Conservation (phyloP, 306 rosid genomes). For the Cucumis hystrix region DNA sequence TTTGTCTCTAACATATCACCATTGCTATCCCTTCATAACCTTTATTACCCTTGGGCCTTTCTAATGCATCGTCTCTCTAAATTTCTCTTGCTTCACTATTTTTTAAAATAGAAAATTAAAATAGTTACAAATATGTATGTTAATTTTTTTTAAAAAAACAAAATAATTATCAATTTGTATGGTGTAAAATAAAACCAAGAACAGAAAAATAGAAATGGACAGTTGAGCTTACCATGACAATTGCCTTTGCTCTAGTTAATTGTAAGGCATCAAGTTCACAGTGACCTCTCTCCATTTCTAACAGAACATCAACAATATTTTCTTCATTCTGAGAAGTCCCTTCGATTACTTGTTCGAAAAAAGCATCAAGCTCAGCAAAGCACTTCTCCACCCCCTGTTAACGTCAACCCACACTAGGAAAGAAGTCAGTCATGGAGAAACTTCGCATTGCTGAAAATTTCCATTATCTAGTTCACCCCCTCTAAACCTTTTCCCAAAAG, state of each 20-base stretch:
- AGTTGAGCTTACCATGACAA: slow-evolving; percentile 15
- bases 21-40: too few relatives aligned
- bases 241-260: slow-evolving; percentile 14
- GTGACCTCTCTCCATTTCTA: not conserved
- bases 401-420: not conserved
- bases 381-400: not conserved
- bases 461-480: not conserved
- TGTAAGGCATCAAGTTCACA: not conserved
- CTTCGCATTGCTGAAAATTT: slow-evolving; percentile 15
- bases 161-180: too few relatives aligned
- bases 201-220: too few relatives aligned
- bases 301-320: not conserved
- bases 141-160: too few relatives aligned
- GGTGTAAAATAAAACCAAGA: too few relatives aligned
- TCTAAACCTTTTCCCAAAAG: slow-evolving; percentile 22
- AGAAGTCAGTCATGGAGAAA: slow-evolving; percentile 12
- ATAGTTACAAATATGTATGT: too few relatives aligned
- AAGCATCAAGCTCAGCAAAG: not conserved
- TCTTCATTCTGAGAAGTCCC: not conserved
- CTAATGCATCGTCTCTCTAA: too few relatives aligned
- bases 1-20: too few relatives aligned
- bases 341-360: not conserved
- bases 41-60: too few relatives aligned
- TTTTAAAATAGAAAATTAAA: too few relatives aligned
- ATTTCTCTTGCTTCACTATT: too few relatives aligned